These are phyloP conservation scores for Eucalyptus pauciflora DNA, from an alignment of 345 rosid genomes.

Conservation along the genomic window DNA sequence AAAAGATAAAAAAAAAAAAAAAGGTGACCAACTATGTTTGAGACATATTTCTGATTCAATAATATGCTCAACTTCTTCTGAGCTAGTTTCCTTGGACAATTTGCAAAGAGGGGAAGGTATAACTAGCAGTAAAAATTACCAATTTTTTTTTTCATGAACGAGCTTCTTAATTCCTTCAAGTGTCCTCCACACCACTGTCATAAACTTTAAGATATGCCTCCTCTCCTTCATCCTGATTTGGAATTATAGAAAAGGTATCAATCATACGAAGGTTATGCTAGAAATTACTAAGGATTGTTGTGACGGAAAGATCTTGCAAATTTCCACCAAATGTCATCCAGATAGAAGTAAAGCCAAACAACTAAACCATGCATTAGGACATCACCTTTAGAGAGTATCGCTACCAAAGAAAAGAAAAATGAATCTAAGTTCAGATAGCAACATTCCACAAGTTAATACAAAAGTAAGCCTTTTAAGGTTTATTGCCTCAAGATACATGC, in stretches of 20 bases:
- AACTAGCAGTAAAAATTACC: neutral
- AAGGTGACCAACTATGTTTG: neutral
- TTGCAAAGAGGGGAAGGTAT: neutral
- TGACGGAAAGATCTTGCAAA: neutral
- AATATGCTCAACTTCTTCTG: neutral
- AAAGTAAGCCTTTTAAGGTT: neutral
- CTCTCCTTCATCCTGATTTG: slow-evolving; percentile 18
- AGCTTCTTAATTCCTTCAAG: neutral
- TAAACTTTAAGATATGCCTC: slow-evolving; percentile 7
- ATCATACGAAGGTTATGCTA: neutral
- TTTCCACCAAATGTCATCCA: neutral
- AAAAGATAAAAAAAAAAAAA: neutral
- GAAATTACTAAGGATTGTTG: neutral
- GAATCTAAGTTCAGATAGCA: neutral
- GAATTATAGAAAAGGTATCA: neutral
- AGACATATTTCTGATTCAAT: neutral
- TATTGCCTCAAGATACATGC: neutral
- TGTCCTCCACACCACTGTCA: neutral
- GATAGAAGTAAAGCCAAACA: neutral
- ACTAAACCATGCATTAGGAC: neutral
- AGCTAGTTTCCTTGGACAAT: neutral
- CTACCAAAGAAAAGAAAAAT: neutral
- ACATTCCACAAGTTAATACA: neutral
- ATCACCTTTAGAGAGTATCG: neutral
- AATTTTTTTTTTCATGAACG: neutral